Evolutionary conservation across 495 filamentous ascomycete genomes (phyloP).

Genomic region (Aspergillus haitiensis): DNA sequence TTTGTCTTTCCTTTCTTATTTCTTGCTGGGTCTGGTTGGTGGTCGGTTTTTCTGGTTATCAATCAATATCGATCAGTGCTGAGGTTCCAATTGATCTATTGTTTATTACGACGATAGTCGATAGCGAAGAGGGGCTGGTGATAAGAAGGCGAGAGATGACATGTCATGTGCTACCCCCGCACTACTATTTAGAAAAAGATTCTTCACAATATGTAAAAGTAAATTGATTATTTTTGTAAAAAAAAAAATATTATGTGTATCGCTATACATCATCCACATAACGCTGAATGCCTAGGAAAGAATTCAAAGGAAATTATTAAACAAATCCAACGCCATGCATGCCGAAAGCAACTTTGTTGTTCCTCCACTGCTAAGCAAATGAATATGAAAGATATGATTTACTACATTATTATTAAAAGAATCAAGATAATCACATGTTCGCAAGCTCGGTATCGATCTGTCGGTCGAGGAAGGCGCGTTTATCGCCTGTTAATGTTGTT

Average conservation of each 20-base stretch:
- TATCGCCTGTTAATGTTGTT: constrained; percentile 79
- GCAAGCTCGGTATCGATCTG: constrained; percentile 92
- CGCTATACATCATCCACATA: constrained; percentile 16
- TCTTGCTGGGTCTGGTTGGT: neutral
- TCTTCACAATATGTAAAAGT: too few relatives aligned
- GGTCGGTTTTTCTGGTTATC: neutral
- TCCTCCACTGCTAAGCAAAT: neutral
- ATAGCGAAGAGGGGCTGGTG: too few relatives aligned
- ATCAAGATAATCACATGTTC: constrained; percentile 65
- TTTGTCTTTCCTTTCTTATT: neutral
- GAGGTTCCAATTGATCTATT: too few relatives aligned
- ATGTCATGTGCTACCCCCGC: too few relatives aligned
- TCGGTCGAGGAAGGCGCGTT: constrained; percentile 79
- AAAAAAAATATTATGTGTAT: neutral
- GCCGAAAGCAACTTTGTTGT: constrained; percentile 19
- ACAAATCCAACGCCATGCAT: constrained; percentile 35
- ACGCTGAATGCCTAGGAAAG: constrained; percentile 28
- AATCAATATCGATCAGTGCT: too few relatives aligned
- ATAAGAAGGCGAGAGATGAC: too few relatives aligned
- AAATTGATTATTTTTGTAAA: too few relatives aligned
- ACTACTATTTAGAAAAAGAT: too few relatives aligned
- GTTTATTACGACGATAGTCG: too few relatives aligned
- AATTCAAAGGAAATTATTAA: neutral
- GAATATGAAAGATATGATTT: constrained; percentile 7
- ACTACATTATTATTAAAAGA: constrained; percentile 11